These are phyloP conservation scores for Kondoa malvinella DNA, from an alignment of 768 basidiomycete genomes.

Conservation along the genomic window DNA sequence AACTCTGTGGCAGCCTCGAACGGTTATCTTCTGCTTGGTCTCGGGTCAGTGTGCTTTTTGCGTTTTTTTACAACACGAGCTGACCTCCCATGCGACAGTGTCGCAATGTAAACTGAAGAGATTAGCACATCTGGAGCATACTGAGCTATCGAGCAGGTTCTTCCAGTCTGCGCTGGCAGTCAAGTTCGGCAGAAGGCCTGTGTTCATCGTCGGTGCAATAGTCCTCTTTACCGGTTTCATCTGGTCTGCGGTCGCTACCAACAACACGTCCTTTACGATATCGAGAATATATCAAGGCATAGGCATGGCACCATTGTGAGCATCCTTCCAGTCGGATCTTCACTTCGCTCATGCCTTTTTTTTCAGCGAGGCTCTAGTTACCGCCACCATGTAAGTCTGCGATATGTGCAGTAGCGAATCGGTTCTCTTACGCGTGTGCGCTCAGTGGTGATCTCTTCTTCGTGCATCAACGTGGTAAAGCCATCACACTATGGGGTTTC, in stretches of 20 bases:
- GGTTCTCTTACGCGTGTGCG: no score
- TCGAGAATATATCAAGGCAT: conserved; percentile 8
- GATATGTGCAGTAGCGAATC: not conserved
- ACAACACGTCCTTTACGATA: not conserved
- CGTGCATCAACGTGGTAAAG: not conserved
- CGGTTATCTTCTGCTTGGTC: no score
- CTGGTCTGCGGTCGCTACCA: conserved; percentile 7
- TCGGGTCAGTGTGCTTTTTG: no score
- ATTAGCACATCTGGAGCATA: no score
- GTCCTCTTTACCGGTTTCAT: conserved; percentile 9
- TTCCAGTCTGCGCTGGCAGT: not conserved
- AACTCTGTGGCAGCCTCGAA: not conserved
- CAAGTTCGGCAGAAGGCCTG: conserved; percentile 5
- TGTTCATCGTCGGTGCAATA: not conserved
- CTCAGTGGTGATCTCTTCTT: no score
- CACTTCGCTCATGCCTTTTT: not conserved
- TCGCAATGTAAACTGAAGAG: no score
- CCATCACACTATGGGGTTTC: not conserved
- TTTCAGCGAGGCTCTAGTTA: not conserved
- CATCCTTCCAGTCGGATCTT: no score
- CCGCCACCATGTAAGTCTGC: not conserved
- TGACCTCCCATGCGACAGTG: no score
- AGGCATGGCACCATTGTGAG: conserved; percentile 7
- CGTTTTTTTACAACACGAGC: no score
- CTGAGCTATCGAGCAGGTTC: no score